Evolutionary conservation across 768 basidiomycete species (phyloP).

Genomic region (Rhodotorula graminis): DNA sequence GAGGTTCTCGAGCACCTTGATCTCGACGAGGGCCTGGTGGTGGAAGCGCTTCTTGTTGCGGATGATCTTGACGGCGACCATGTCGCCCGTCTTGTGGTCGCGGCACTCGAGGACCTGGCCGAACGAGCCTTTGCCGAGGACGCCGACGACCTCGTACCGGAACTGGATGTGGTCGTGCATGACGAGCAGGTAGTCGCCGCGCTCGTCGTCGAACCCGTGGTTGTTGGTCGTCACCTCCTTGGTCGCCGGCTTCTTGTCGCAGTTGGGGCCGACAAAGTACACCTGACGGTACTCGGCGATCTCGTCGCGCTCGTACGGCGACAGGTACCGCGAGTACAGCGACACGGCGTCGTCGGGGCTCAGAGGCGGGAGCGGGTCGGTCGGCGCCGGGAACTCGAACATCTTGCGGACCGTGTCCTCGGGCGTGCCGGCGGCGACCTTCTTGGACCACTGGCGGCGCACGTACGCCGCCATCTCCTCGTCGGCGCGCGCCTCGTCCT

Average conservation of each 20-base stretch:
- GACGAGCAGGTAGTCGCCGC: slow-evolving; percentile 91
- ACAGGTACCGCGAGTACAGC: slow-evolving; percentile 60
- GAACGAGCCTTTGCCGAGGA: slow-evolving; percentile 95
- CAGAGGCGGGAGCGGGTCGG: slow-evolving; percentile 61
- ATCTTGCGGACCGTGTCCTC: slow-evolving; percentile 83
- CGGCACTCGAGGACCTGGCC: slow-evolving; percentile 94
- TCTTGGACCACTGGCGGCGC: slow-evolving; percentile 80
- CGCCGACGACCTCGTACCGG: slow-evolving; percentile 89
- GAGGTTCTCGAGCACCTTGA: slow-evolving; percentile 93
- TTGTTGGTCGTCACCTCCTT: slow-evolving; percentile 73
- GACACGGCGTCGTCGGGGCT: slow-evolving; percentile 56
- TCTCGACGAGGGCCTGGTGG: slow-evolving; percentile 96
- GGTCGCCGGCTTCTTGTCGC: slow-evolving; percentile 76
- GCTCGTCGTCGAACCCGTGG: slow-evolving; percentile 93
- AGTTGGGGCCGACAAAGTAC: slow-evolving; percentile 72
- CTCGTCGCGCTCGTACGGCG: slow-evolving; percentile 84
- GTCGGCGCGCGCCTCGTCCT: slow-evolving; percentile 82
- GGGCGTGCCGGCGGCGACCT: slow-evolving; percentile 71
- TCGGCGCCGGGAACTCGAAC: slow-evolving; percentile 87
- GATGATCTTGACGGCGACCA: slow-evolving; percentile 99
- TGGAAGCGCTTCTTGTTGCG: slow-evolving; percentile 99
- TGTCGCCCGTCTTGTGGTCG: slow-evolving; percentile 88
- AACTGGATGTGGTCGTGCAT: slow-evolving; percentile 88
- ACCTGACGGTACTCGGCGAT: slow-evolving; percentile 78
- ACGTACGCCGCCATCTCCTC: slow-evolving; percentile 97